These are phyloP conservation scores for Graphilbum sp. DNA, from an alignment of 2,329 filamentous ascomycete genomes.

Conservation along the genomic window DNA sequence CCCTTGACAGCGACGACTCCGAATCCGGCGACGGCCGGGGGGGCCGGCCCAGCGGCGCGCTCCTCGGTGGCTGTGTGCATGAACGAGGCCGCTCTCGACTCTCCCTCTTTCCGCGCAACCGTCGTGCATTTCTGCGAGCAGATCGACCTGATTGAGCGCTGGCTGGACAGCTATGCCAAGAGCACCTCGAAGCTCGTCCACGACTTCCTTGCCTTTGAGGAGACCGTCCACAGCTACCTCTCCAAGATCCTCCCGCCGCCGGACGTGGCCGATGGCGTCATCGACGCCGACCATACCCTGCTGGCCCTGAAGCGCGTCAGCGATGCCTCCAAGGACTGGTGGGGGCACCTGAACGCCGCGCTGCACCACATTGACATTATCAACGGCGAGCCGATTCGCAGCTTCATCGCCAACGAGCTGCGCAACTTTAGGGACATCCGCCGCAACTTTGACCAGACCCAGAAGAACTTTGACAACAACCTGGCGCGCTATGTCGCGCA, in stretches of 20 bases:
- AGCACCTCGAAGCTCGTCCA: slow-evolving; percentile 38
- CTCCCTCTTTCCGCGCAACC: slow-evolving; percentile 82
- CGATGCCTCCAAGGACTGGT: slow-evolving; percentile 78
- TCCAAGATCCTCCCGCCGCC: slow-evolving; percentile 57
- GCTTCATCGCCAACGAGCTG: slow-evolving; percentile 65
- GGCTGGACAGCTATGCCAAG: slow-evolving; percentile 53
- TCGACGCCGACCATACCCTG: slow-evolving; percentile 92
- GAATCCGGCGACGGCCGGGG: background rate
- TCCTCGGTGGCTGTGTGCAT: slow-evolving; percentile 58
- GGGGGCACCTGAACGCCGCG: slow-evolving; percentile 56
- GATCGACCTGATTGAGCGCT: slow-evolving; percentile 77
- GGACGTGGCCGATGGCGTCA: slow-evolving; percentile 56
- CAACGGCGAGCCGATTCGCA: slow-evolving; percentile 66
- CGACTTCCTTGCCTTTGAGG: slow-evolving; percentile 59
- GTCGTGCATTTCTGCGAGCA: slow-evolving; percentile 80
- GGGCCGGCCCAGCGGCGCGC: slow-evolving; percentile 9
- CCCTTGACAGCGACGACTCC: no score
- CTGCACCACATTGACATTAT: slow-evolving; percentile 63
- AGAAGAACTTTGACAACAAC: slow-evolving; percentile 70
- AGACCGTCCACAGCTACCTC: slow-evolving; percentile 61
- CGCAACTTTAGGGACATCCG: slow-evolving; percentile 75
- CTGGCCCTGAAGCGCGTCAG: slow-evolving; percentile 71
- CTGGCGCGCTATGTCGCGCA: slow-evolving; percentile 70
- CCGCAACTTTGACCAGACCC: slow-evolving; percentile 57
- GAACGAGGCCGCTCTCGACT: slow-evolving; percentile 92